These are phyloP conservation scores for Termitomyces sp. DNA, from an alignment of 768 basidiomycete species.

Conservation along the genomic window DNA sequence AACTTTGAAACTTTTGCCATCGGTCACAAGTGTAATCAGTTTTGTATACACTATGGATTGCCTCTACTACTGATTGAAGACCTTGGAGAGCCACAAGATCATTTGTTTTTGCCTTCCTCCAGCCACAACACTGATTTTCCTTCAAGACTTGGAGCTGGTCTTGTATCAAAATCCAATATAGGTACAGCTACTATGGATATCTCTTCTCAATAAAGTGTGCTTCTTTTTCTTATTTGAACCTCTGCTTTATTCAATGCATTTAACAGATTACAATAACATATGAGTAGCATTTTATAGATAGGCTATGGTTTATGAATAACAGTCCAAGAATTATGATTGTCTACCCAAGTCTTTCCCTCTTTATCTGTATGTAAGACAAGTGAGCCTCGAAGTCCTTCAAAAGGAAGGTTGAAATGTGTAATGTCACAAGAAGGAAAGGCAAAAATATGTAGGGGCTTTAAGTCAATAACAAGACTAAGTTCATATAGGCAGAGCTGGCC, in stretches of 20 bases:
- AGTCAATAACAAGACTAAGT: slow-evolving; percentile 19
- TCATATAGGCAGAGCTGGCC: slow-evolving; percentile 22
- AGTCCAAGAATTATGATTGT: not conserved
- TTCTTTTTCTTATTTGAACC: too few species aligned
- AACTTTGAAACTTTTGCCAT: not conserved
- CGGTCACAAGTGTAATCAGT: not conserved
- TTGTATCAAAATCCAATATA: too few species aligned
- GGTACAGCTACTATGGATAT: too few species aligned
- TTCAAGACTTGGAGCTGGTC: too few species aligned
- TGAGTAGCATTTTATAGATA: too few species aligned
- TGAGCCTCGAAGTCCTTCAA: slow-evolving; percentile 15
- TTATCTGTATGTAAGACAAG: slow-evolving; percentile 18
- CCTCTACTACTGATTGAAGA: not conserved
- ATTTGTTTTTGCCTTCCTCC: too few species aligned
- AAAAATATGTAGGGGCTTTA: slow-evolving; percentile 17
- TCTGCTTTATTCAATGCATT: too few species aligned
- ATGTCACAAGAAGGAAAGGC: slow-evolving; percentile 19
- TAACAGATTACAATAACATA: too few species aligned
- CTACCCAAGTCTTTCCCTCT: not conserved
- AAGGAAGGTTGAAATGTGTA: slow-evolving; percentile 23
- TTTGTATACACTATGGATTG: not conserved
- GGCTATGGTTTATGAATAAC: too few species aligned
- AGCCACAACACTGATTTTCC: too few species aligned
- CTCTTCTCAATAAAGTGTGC: too few species aligned
- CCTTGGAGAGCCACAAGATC: not conserved